phyloP scores from a whole-genome alignment of 257 asterid genomes.

The Solanum phureja region DNA sequence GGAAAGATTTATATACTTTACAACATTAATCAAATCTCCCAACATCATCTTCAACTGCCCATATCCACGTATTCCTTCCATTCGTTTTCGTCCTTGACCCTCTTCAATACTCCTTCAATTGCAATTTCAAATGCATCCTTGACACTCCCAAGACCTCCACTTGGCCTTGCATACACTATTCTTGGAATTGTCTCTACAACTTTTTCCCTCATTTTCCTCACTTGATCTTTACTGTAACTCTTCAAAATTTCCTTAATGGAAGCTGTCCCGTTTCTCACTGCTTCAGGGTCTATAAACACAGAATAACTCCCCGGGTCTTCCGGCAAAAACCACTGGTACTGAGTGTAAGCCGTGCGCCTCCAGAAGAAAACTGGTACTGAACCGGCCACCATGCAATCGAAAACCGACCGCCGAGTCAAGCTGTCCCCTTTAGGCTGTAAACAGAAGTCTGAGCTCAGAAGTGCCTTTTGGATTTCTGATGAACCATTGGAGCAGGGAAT shows the following conservation, averaged over 20 bases:
- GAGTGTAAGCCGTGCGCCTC: slow-evolving; percentile 56
- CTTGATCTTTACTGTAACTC: slow-evolving; percentile 39
- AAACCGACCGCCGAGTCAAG: slow-evolving; percentile 45
- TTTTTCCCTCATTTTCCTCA: slow-evolving; percentile 58
- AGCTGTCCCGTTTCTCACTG: slow-evolving; percentile 43
- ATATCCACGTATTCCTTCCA: slow-evolving; percentile 45
- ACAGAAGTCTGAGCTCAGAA: slow-evolving; percentile 60
- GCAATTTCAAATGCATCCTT: slow-evolving; percentile 89
- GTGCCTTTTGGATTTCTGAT: slow-evolving; percentile 21
- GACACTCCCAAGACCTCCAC: slow-evolving; percentile 29
- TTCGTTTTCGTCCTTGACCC: slow-evolving; percentile 65
- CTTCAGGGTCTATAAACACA: slow-evolving; percentile 51
- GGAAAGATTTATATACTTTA: neutral
- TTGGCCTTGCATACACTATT: slow-evolving; percentile 49
- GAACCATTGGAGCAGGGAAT: slow-evolving; percentile 34
- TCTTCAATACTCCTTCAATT: slow-evolving; percentile 67
- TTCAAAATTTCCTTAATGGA: slow-evolving; percentile 44
- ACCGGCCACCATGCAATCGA: slow-evolving; percentile 82
- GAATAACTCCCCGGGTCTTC: slow-evolving; percentile 72
- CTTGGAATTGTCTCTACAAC: slow-evolving; percentile 70
- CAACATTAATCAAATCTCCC: neutral
- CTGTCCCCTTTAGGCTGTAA: slow-evolving; percentile 77
- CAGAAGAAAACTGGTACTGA: slow-evolving; percentile 74
- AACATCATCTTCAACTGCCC: slow-evolving; percentile 1
- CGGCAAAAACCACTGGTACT: slow-evolving; percentile 82